These are phyloP conservation scores for Bruguiera gymnorhiza DNA, from an alignment of 345 rosid genomes.

Conservation along the genomic window DNA sequence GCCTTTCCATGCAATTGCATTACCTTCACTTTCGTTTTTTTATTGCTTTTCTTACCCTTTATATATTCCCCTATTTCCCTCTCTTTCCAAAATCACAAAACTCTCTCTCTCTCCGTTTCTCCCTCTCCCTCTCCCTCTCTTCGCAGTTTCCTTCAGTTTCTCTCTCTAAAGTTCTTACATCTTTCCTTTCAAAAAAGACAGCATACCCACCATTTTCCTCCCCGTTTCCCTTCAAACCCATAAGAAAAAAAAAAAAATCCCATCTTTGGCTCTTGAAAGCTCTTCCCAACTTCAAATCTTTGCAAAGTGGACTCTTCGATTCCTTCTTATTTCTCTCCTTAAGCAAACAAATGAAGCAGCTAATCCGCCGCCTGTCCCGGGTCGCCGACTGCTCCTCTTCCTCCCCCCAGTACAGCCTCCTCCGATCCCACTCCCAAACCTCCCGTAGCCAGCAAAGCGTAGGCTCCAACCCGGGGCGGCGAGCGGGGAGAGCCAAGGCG, in stretches of 20 bases:
- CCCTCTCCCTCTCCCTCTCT: not conserved
- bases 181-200: not conserved
- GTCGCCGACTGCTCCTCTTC: conserved; percentile 60
- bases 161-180: not conserved
- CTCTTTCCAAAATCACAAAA: not conserved
- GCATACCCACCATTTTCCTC: not conserved
- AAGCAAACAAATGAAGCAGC: conserved; percentile 55
- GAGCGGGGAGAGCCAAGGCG: conserved; percentile 23
- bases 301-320: not conserved
- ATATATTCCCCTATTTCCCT: not conserved
- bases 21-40: not conserved
- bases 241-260: not conserved
- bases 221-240: not conserved
- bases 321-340: not conserved
- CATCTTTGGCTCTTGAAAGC: not conserved
- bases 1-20: conserved; percentile 11
- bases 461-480: conserved; percentile 23
- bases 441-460: conserved; percentile 17
- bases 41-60: not conserved
- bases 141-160: not conserved
- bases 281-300: not conserved
- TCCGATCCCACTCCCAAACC: conserved; percentile 44
- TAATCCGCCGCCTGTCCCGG: conserved; percentile 83
- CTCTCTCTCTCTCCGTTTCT: not conserved
- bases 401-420: conserved; percentile 61